Base-by-base conservation (phyloP, 257 asterid genomes). In the Mitragyna speciosa region DNA sequence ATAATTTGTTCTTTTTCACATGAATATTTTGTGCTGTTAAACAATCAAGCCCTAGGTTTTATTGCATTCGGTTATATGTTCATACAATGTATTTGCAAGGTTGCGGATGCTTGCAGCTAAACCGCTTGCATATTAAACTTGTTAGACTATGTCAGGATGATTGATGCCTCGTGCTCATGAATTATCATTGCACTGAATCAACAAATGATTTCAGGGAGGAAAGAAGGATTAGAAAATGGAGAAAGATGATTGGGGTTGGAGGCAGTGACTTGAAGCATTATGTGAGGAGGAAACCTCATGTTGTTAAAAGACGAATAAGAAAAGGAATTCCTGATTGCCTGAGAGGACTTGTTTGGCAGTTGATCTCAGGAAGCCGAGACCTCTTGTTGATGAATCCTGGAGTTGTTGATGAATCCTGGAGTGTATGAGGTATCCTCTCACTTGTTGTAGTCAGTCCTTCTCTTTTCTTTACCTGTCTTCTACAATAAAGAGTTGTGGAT, bases 241-340 rank as follows among this genome's bases (percentile, higher is more conserved):
- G 99, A 80, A 96, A 90, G 86, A 96, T 94, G 99, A 92, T 96
- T 80, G 99, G 99, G 66, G 97, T 92, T 86, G 98, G 99, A 33
- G 98, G 99, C 76, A 94, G 96, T 84, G 99, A 96, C 81, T 96
- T 98, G 99, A 94, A 91, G 92, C 96, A 96, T 84, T 96, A 94
- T 84, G 88, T 92, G 80, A 83, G 98, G 84, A 92, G 97, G 87
- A 96, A 92, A 83, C 97, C 95, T 77, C 97, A 96, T 79, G 97
- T 92, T 80, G 98, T 96, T 73, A 94, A 89, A 89, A 88, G 99
- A 86, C 87, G 99, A 88, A 92, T 96, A 83, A 90, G 99, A 80
- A 96, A 94, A 89, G 99, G 98, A 84, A 92, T 96, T 84, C 99
- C 99, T 8, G 99, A 96, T 90, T 96, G 99, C 86, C 90, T 96